Percentiles rank a stretch among this genome's conserved stretches.
Evolutionary conservation across 805 yeast species (phyloP).

Genomic region (Candida krabiensis): DNA sequence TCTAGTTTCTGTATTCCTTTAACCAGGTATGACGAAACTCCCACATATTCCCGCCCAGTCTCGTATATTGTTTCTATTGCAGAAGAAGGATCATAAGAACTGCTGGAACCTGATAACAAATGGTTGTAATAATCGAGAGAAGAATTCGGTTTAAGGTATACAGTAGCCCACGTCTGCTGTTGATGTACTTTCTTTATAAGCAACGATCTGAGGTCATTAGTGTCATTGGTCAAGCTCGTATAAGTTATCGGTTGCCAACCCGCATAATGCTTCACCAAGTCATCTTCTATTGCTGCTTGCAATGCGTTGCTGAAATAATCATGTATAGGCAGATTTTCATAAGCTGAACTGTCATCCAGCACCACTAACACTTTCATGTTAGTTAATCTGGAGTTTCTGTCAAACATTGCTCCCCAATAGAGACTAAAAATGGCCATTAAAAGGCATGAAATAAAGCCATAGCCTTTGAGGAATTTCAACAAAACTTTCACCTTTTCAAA

Average conservation of each 20-base stretch:
- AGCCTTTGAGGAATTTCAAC: constrained; percentile 23
- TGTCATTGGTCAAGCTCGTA: constrained; percentile 30
- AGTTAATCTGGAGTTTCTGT: constrained; percentile 27
- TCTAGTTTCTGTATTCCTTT: constrained; percentile 41
- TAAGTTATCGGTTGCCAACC: constrained; percentile 22
- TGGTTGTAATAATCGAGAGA: constrained; percentile 41
- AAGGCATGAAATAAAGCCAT: constrained; percentile 32
- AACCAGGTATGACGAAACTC: constrained; percentile 42
- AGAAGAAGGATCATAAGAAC: constrained; percentile 21
- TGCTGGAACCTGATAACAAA: constrained; percentile 29
- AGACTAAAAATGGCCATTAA: constrained; percentile 39
- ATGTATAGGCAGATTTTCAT: constrained; percentile 20
- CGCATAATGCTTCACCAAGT: constrained; percentile 15
- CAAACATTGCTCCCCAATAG: constrained; percentile 44
- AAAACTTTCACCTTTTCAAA: constrained; percentile 16
- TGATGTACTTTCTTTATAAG: constrained; percentile 47
- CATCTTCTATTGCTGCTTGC: constrained; percentile 20
- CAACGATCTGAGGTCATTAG: constrained; percentile 35
- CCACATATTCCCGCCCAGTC: constrained; percentile 58
- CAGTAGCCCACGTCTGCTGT: constrained; percentile 60
- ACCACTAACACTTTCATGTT: constrained; percentile 38
- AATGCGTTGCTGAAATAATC: constrained; percentile 32
- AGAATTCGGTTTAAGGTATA: constrained; percentile 52
- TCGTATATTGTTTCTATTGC: constrained; percentile 49
- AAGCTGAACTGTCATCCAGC: constrained; percentile 13